phyloP scores from a whole-genome alignment of 1,284 basidiomycete genomes.

The Trametes versicolor region DNA sequence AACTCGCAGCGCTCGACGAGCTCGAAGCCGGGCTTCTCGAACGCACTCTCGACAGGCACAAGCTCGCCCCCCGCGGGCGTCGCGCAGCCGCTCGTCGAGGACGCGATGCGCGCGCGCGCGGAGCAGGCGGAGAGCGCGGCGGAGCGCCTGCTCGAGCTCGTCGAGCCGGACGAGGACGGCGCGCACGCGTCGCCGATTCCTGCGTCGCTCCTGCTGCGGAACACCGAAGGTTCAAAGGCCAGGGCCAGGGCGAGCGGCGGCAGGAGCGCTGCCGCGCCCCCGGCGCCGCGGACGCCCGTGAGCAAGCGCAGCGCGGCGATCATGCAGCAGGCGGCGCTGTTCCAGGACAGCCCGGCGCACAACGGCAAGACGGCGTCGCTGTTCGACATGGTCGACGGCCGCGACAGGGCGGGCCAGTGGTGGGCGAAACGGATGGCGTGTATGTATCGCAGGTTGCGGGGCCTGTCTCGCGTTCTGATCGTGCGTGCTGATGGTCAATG shows the following conservation, averaged over 20 bases:
- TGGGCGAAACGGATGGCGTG: constrained; percentile 77
- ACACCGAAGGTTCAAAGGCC: constrained; percentile 42
- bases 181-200: constrained; percentile 62
- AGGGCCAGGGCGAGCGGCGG: constrained; percentile 52
- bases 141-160: constrained; percentile 80
- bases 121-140: constrained; percentile 91
- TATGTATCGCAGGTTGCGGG: constrained; percentile 49
- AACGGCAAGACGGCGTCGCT: constrained; percentile 63
- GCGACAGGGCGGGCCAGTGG: constrained; percentile 76
- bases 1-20: constrained; percentile 53
- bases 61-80: constrained; percentile 48
- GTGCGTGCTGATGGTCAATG: constrained; percentile 32
- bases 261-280: constrained; percentile 31
- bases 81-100: constrained; percentile 74
- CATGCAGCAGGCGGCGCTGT: constrained; percentile 79
- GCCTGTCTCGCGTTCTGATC: constrained; percentile 29
- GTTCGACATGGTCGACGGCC: constrained; percentile 68
- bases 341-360: constrained; percentile 76
- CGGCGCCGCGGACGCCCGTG: constrained; percentile 65
- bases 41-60: constrained; percentile 60
- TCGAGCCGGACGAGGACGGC: constrained; percentile 75
- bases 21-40: constrained; percentile 61
- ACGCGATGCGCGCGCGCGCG: constrained; percentile 84
- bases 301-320: constrained; percentile 61
- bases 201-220: constrained; percentile 61